Percentiles rank a stretch among this genome's conserved stretches.
These are phyloP conservation scores for Capsicum chinense DNA, from an alignment of 257 asterid genomes.

Conservation along the genomic window DNA sequence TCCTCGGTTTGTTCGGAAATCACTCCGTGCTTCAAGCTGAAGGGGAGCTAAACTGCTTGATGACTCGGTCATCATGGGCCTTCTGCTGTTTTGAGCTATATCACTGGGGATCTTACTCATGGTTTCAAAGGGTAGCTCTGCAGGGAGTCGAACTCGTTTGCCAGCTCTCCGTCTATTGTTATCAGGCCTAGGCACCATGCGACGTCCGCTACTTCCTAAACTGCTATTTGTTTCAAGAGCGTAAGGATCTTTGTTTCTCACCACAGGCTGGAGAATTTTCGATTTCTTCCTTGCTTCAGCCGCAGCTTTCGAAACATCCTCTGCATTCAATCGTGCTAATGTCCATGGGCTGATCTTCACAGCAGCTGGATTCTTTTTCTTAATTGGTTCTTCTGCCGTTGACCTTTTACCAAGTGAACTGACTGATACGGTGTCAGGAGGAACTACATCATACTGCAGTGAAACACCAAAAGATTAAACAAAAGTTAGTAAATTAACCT, in stretches of 20 bases:
- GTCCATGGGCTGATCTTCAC: constrained; percentile 99
- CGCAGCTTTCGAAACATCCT: constrained; percentile 91
- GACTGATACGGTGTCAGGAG: constrained; percentile 79
- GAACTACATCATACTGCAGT: constrained; percentile 84
- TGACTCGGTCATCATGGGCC: constrained; percentile 45
- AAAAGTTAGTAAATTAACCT: neutral
- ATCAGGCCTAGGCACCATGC: constrained; percentile 54
- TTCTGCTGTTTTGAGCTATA: constrained; percentile 42
- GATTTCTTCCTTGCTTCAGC: constrained; percentile 96
- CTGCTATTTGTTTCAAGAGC: constrained; percentile 66
- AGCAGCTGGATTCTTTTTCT: constrained; percentile 76
- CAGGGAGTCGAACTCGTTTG: constrained; percentile 80
- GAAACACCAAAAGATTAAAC: constrained; percentile 7
- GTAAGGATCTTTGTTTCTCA: constrained; percentile 52
- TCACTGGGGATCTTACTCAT: constrained; percentile 44
- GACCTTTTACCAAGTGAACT: constrained; percentile 82
- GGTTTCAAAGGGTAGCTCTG: constrained; percentile 67
- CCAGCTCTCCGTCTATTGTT: constrained; percentile 70
- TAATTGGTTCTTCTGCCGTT: constrained; percentile 57
- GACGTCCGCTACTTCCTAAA: constrained; percentile 70
- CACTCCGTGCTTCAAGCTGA: constrained; percentile 71
- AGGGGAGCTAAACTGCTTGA: constrained; percentile 69
- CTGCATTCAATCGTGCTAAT: constrained; percentile 82
- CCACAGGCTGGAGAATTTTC: constrained; percentile 73
- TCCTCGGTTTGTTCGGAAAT: constrained; percentile 50